A percentile compares a stretch with the other conserved stretches of the same genome.
These are phyloP conservation scores for Malus orientalis DNA, from an alignment of 306 rosid species.

Conservation along the genomic window DNA sequence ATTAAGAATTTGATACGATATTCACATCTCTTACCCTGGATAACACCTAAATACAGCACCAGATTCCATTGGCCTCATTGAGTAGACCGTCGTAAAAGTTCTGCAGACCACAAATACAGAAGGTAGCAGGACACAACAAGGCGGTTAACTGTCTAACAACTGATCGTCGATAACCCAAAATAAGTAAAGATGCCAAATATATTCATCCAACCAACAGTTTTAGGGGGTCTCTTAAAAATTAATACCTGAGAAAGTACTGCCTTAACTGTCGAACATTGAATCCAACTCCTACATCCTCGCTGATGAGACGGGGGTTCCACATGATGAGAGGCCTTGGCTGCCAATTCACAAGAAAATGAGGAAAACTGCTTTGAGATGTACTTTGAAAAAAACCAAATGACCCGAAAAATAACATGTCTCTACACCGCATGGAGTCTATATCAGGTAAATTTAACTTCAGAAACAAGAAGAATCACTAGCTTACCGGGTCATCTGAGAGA, in stretches of 20 bases:
- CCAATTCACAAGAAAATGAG: constrained; percentile 5
- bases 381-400: background rate
- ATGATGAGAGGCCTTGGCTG: constrained; percentile 94
- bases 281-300: constrained; percentile 97
- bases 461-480: background rate
- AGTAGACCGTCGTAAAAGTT: constrained; percentile 71
- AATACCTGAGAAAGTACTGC: constrained; percentile 75
- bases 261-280: constrained; percentile 56
- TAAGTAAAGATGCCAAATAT: background rate
- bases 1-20: background rate
- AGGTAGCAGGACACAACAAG: background rate
- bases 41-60: constrained; percentile 91
- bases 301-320: constrained; percentile 95
- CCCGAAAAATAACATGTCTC: background rate
- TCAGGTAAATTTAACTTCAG: background rate
- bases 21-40: constrained; percentile 63
- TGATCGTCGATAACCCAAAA: background rate
- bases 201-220: too few species aligned
- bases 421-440: background rate
- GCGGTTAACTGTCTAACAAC: background rate
- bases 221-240: background rate
- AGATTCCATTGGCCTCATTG: constrained; percentile 83
- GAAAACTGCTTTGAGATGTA: background rate
- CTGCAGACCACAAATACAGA: constrained; percentile 34
- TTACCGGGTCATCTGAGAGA: constrained; percentile 81